Conservation (phyloP, 345 rosid genomes). For the Eucalyptus marginata region DNA sequence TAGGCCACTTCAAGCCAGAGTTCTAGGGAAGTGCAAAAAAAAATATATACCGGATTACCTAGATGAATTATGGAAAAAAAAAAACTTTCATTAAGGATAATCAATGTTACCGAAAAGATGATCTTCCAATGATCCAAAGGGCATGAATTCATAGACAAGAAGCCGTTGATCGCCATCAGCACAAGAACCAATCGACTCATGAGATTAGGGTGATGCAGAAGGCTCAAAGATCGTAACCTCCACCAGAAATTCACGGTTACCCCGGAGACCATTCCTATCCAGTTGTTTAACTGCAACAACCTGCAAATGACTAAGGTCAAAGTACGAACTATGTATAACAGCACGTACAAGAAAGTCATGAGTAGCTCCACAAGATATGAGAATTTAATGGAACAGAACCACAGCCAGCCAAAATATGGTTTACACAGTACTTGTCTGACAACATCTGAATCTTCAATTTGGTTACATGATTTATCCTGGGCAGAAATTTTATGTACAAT, state of each 20-base stretch:
- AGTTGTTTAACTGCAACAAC: slow-evolving; percentile 90
- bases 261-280: slow-evolving; percentile 93
- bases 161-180: slow-evolving; percentile 98
- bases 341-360: not conserved
- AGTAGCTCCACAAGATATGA: not conserved
- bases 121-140: slow-evolving; percentile 86
- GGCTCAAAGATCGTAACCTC: slow-evolving; percentile 98
- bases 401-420: not conserved
- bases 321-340: not conserved
- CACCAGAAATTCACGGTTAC: slow-evolving; percentile 88
- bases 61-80: not conserved
- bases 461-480: not conserved
- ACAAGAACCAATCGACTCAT: slow-evolving; percentile 88
- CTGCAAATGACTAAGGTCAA: slow-evolving; percentile 10
- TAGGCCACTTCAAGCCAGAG: not conserved
- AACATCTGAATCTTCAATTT: not conserved
- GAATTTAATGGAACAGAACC: not conserved
- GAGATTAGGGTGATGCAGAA: slow-evolving; percentile 90
- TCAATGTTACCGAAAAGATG: slow-evolving; percentile 69
- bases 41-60: not conserved
- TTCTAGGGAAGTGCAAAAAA: not conserved
- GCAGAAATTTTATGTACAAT: not conserved
- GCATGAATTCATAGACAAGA: slow-evolving; percentile 91
- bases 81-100: not conserved
- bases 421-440: not conserved